phyloP scores from a whole-genome alignment of 2,329 filamentous ascomycete species.

The Cephalotrichum gorgonifer region DNA sequence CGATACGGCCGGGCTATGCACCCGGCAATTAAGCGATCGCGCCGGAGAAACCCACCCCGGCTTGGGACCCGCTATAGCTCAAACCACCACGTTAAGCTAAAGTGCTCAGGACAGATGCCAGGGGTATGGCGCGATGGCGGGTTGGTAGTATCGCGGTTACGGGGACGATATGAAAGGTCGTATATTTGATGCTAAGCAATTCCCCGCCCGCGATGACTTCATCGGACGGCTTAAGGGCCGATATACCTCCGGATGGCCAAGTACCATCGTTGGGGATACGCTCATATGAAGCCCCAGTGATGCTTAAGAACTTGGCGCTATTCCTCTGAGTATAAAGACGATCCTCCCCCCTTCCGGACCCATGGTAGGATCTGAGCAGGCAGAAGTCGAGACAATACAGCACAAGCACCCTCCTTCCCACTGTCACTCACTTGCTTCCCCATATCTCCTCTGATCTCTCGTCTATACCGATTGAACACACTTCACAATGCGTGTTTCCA shows the following conservation, averaged over 20 bases:
- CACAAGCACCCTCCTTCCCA: neutral
- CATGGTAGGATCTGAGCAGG: neutral
- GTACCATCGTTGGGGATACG: neutral
- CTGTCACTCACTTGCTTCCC: neutral
- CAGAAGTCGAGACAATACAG: neutral
- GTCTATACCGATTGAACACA: neutral
- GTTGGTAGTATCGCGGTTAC: neutral
- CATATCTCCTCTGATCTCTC: neutral
- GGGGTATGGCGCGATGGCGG: neutral
- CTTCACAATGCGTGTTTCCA: constrained; percentile 8
- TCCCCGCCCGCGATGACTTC: neutral
- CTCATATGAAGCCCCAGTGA: neutral
- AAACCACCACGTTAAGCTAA: no score
- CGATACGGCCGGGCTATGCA: neutral
- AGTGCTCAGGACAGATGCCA: no score
- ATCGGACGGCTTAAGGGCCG: neutral
- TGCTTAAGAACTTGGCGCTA: neutral
- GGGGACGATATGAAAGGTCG: neutral
- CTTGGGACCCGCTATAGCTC: no score
- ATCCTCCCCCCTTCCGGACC: neutral
- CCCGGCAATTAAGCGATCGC: neutral
- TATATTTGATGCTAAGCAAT: constrained; percentile 3
- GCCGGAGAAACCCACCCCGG: neutral
- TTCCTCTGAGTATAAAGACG: neutral
- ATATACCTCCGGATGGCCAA: neutral